phyloP scores from a whole-genome alignment of 495 filamentous ascomycete genomes.

The Penicillium taxi region DNA sequence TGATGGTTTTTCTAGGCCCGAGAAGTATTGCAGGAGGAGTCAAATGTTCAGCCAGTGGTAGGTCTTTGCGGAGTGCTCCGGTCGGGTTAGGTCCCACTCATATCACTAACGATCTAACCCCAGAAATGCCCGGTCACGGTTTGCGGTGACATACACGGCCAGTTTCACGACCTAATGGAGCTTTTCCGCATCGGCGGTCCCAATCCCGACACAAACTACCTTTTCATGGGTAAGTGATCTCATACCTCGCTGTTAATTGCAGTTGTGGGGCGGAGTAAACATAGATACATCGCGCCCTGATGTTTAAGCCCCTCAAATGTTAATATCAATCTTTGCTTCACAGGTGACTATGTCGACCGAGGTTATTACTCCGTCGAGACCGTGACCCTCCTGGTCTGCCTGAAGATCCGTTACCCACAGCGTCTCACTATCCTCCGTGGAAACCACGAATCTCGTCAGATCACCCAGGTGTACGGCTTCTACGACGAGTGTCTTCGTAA shows the following conservation, averaged over 20 bases:
- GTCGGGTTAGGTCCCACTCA: slow-evolving; percentile 9
- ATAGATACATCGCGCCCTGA: too few species aligned
- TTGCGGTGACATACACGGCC: slow-evolving; percentile 88
- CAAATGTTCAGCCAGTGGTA: slow-evolving; percentile 98
- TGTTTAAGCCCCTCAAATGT: too few species aligned
- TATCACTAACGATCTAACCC: slow-evolving; percentile 20
- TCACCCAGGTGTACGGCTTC: slow-evolving; percentile 96
- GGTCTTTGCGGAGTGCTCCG: slow-evolving; percentile 32
- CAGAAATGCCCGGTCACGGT: slow-evolving; percentile 94
- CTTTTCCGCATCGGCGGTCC: slow-evolving; percentile 88
- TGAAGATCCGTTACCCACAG: slow-evolving; percentile 94
- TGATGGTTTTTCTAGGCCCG: slow-evolving; percentile 55
- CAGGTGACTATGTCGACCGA: slow-evolving; percentile 93
- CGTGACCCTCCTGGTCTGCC: slow-evolving; percentile 83
- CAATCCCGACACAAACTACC: slow-evolving; percentile 89
- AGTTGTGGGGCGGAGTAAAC: too few species aligned
- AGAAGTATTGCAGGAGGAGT: slow-evolving; percentile 94
- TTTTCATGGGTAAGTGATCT: slow-evolving; percentile 73
- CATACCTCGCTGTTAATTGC: slow-evolving; percentile 4
- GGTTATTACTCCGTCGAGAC: slow-evolving; percentile 97
- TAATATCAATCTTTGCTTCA: slow-evolving; percentile 1
- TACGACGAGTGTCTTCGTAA: slow-evolving; percentile 97
- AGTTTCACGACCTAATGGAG: slow-evolving; percentile 93
- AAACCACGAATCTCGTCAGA: slow-evolving; percentile 96
- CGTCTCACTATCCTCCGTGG: slow-evolving; percentile 95